phyloP scores from a whole-genome alignment of 73 alveolate genomes.

The Paramecium tetraurelia region DNA sequence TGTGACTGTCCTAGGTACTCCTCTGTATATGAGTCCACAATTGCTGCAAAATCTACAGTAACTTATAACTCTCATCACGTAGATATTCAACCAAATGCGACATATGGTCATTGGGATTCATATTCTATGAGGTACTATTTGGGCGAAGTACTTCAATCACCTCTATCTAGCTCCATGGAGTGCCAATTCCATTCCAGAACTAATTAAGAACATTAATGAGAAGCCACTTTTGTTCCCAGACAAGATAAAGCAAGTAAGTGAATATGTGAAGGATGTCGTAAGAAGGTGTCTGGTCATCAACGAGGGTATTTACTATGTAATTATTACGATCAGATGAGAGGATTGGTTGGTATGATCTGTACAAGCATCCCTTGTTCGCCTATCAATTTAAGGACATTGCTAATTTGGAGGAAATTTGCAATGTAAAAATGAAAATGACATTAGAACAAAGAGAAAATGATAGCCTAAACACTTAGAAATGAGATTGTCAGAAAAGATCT shows the following conservation, averaged over 20 bases:
- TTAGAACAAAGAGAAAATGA: background rate
- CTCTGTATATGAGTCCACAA: slow-evolving; percentile 59
- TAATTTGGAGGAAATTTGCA: background rate
- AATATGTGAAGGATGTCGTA: slow-evolving; percentile 22
- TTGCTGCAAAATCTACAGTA: background rate
- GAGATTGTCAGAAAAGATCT: background rate
- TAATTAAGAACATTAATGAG: background rate
- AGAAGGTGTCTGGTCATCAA: slow-evolving; percentile 40
- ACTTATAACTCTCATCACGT: background rate
- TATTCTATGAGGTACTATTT: slow-evolving; percentile 50
- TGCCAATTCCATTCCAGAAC: slow-evolving; percentile 23
- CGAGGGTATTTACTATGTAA: background rate
- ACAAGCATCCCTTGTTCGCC: slow-evolving; percentile 37
- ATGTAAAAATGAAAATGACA: background rate
- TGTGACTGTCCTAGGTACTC: slow-evolving; percentile 51
- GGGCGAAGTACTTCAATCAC: background rate
- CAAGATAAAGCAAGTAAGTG: background rate
- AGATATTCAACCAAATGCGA: slow-evolving; percentile 56
- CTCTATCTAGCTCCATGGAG: slow-evolving; percentile 36
- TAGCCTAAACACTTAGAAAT: background rate
- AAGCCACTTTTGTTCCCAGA: slow-evolving; percentile 37
- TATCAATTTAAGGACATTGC: background rate
- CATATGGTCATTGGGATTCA: slow-evolving; percentile 62
- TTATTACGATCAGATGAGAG: background rate
- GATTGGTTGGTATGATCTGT: slow-evolving; percentile 42